Conservation (phyloP, 2,329 filamentous ascomycete species). For the Neurospora sp. region DNA sequence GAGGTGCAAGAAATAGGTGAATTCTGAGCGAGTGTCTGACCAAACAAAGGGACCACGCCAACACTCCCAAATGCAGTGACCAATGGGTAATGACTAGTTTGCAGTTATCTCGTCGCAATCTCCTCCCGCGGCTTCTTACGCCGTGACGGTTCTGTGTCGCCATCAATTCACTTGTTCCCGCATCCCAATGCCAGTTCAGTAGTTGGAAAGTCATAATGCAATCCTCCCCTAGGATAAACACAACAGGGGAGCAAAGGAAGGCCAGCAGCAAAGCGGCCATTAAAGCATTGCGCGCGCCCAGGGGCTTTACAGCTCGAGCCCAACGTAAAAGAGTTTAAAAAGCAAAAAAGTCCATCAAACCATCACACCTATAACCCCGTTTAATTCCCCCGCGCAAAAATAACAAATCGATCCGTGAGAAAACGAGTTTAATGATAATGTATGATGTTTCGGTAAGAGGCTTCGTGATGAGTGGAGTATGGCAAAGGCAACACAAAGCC, state of each 20-base stretch:
- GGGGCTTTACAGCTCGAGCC: conserved; percentile 8
- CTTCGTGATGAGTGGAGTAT: conserved; percentile 12
- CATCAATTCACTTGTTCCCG: background rate
- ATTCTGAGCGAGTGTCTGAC: background rate
- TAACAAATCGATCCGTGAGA: conserved; percentile 6
- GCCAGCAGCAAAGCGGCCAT: conserved; percentile 1
- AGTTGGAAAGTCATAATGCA: background rate
- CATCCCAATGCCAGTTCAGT: background rate
- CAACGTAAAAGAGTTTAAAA: conserved; percentile 3
- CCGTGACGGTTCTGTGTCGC: background rate
- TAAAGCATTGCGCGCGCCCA: conserved; percentile 2
- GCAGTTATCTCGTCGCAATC: background rate
- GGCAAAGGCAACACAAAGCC: conserved; percentile 4
- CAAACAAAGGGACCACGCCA: background rate
- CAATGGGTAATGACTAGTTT: background rate
- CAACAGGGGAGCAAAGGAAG: background rate
- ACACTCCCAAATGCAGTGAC: background rate
- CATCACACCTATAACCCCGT: conserved; percentile 10
- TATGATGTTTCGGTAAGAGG: conserved; percentile 2
- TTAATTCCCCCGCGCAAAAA: conserved; percentile 2
- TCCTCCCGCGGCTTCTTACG: background rate
- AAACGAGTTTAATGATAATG: conserved; percentile 11
- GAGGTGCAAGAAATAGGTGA: background rate
- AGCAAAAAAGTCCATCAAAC: conserved; percentile 8
- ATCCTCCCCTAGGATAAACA: background rate